Evolutionary conservation across 192 early-diverging fungal genomes (phyloP).

Genomic region (Powellomyces hirtus): DNA sequence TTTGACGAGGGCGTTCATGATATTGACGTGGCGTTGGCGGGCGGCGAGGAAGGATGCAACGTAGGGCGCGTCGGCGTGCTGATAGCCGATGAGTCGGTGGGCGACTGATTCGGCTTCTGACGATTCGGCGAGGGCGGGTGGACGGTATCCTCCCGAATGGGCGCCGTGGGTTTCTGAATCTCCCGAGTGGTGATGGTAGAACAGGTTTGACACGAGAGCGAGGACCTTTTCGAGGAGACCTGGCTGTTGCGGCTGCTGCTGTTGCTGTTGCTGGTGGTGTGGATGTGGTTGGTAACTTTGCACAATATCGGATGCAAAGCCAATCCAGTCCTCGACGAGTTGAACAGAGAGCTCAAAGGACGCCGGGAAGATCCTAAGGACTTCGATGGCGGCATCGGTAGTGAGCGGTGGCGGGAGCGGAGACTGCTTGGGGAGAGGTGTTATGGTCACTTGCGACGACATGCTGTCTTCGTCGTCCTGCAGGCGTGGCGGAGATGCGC

Average conservation of each 20-base stretch:
- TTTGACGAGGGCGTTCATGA: conserved; percentile 30
- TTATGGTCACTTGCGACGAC: neutral
- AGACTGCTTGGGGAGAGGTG: neutral
- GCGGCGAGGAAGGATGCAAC: conserved; percentile 23
- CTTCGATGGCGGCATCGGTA: conserved; percentile 25
- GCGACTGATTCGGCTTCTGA: neutral
- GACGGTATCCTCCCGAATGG: neutral
- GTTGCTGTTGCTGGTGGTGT: too few relatives aligned
- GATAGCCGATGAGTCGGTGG: neutral
- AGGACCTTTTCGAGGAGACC: neutral
- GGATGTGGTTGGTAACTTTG: too few relatives aligned
- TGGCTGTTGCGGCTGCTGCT: too few relatives aligned
- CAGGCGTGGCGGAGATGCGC: neutral
- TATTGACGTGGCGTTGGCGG: conserved; percentile 26
- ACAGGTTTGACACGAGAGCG: neutral
- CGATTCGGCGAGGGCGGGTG: conserved; percentile 1
- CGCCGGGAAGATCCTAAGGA: conserved; percentile 41
- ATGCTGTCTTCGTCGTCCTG: neutral
- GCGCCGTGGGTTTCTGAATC: neutral
- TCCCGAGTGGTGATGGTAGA: neutral
- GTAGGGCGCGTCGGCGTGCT: conserved; percentile 9
- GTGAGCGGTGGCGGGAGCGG: conserved; percentile 15
- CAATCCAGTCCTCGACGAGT: conserved; percentile 33
- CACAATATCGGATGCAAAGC: neutral
- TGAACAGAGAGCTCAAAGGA: conserved; percentile 40